Base-by-base conservation (phyloP, 164 flowering plant species). In the Buxus sempervirens region DNA sequence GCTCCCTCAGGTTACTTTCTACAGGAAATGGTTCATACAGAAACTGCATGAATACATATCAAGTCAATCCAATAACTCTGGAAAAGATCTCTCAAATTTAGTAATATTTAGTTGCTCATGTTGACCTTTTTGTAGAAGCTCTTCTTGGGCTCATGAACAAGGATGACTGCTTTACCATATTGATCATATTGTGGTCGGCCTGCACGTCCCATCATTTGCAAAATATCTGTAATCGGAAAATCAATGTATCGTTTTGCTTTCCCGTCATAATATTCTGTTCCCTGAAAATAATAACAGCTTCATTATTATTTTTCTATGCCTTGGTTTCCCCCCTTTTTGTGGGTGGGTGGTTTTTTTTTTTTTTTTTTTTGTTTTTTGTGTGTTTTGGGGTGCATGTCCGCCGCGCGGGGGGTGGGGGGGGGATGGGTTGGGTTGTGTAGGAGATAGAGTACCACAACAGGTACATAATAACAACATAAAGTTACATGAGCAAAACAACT, bases 201-300 rank as follows among this genome's bases (percentile, higher is more conserved):
- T 41, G 99, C 99, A 78, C 99, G 91, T 59, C 99, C 99, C 99
- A 95, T 95, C 99, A 95, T 95, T 81, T 95, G 99, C 83, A 95
- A 73, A 71, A 95, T 95, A 83, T 95, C 99, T 64, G 99, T 95
- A 79, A 95, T 92, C 61, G 99, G 99, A 75, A 90, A 92, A 82
- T 95, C 99, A 60, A 95, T 90, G 74, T 95, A 95, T 70, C 99
- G 78, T 77, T 92, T 95, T 68, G 90, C 60, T 76, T 89, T 95
- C 67, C 92, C 99, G 78, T 92, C 97, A 80, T 76, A 95, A 75
- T 73, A 95, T 77, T 95, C 99, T 45, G 98, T 95, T 72, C 99
- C 99, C 99, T 95, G 85, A 62, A 82, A 75, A 36, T 18, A 57
- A 71, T 21, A 8, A 16, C 27, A 54, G 13, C 62, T 62, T 36